Evolutionary conservation across 805 yeast species (phyloP).

Genomic region (Debaryomyces tyrocola): DNA sequence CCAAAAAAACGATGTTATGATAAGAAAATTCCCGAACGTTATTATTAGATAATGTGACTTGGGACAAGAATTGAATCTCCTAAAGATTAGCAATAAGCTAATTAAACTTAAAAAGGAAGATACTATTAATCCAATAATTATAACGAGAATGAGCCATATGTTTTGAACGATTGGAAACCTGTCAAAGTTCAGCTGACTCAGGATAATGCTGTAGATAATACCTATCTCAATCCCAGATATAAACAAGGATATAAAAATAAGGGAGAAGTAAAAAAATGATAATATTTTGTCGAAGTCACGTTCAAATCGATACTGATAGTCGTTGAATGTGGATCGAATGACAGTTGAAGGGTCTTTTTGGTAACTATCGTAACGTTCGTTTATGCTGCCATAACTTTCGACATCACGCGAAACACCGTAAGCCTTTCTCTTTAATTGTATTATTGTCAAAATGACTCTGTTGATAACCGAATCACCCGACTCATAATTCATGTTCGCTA

Average conservation of each 20-base stretch:
- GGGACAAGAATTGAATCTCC: conserved; percentile 30
- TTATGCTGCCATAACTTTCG: conserved; percentile 29
- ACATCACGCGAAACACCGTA: conserved; percentile 2
- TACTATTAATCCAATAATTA: conserved; percentile 31
- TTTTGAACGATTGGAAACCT: conserved; percentile 29
- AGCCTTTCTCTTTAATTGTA: conserved; percentile 6
- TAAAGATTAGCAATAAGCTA: conserved; percentile 34
- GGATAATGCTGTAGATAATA: conserved; percentile 31
- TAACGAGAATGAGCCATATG: conserved; percentile 29
- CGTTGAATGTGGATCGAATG: conserved; percentile 21
- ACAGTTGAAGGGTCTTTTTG: conserved; percentile 4
- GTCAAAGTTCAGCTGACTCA: conserved; percentile 20
- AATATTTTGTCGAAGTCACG: conserved; percentile 36
- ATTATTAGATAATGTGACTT: background rate
- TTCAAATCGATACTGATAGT: conserved; percentile 27
- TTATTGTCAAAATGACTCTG: conserved; percentile 14
- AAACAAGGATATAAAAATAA: conserved; percentile 34
- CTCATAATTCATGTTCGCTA: background rate
- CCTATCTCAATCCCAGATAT: conserved; percentile 42
- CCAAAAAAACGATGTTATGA: background rate
- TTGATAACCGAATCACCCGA: conserved; percentile 12
- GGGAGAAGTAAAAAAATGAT: conserved; percentile 36
- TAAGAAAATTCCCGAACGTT: background rate
- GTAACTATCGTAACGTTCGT: conserved; percentile 20
- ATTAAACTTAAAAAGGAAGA: conserved; percentile 34